Conservation (phyloP, 2,329 filamentous ascomycete genomes). For the Metarhizium brunneum region DNA sequence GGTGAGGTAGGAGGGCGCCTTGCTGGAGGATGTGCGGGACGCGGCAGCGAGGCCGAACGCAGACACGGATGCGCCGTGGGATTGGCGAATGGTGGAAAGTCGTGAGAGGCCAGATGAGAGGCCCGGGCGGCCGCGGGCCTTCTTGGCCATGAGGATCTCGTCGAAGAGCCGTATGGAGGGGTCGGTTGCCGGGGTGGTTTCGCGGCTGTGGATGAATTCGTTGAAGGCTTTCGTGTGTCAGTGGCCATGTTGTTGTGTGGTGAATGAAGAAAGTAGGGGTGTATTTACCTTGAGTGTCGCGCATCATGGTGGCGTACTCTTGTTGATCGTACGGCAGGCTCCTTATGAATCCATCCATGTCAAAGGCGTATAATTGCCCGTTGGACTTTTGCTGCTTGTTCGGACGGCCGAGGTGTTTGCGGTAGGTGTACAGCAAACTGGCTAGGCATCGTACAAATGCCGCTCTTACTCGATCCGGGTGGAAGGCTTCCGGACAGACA, state of each 20-base stretch:
- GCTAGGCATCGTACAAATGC: conserved; percentile 57
- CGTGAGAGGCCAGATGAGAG: conserved; percentile 57
- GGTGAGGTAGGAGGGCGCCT: conserved; percentile 51
- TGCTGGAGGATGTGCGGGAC: conserved; percentile 24
- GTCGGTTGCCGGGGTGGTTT: conserved; percentile 52
- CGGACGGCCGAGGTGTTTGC: conserved; percentile 52
- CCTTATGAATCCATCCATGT: conserved; percentile 56
- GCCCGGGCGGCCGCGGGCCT: conserved; percentile 53
- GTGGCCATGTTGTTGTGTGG: background rate
- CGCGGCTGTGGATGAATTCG: conserved; percentile 77
- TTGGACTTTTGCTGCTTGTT: conserved; percentile 50
- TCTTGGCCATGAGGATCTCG: conserved; percentile 75
- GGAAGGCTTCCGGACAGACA: conserved; percentile 55
- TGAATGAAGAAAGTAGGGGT: background rate
- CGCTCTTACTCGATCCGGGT: conserved; percentile 51
- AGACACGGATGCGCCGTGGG: conserved; percentile 34
- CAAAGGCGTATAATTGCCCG: conserved; percentile 53
- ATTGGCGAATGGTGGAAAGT: conserved; percentile 49
- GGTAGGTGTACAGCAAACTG: conserved; percentile 58
- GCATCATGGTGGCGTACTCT: conserved; percentile 54
- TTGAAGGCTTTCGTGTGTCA: conserved; percentile 44
- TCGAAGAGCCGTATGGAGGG: conserved; percentile 69
- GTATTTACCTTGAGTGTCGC: conserved; percentile 53
- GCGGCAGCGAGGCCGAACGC: conserved; percentile 27
- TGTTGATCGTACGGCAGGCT: conserved; percentile 58